phyloP scores from a whole-genome alignment of 2,329 filamentous ascomycete genomes.

The Fusarium tanahbumbuense region DNA sequence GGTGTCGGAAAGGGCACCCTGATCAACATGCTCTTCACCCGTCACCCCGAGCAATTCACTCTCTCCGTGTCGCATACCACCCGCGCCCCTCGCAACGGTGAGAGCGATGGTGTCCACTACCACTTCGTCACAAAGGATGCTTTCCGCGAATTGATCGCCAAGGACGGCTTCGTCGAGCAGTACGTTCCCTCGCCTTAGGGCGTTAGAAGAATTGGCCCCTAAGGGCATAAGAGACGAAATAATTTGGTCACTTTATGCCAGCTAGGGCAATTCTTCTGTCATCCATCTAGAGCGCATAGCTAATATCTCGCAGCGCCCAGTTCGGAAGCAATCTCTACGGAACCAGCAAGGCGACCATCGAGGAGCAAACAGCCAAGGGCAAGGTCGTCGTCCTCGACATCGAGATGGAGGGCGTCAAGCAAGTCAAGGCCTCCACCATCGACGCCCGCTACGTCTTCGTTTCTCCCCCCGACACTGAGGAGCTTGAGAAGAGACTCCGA shows the following conservation, averaged over 20 bases:
- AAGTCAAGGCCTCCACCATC: constrained; percentile 82
- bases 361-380: constrained; percentile 76
- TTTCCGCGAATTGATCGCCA: constrained; percentile 74
- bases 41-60: constrained; percentile 62
- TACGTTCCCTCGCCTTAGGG: not conserved
- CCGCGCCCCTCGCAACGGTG: constrained; percentile 78
- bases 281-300: not conserved
- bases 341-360: constrained; percentile 82
- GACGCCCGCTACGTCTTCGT: constrained; percentile 87
- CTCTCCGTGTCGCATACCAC: constrained; percentile 83
- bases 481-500: constrained; percentile 79
- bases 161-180: constrained; percentile 83
- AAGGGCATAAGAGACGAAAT: not conserved
- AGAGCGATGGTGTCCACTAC: constrained; percentile 83
- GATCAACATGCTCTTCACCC: constrained; percentile 75
- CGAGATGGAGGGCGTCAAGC: constrained; percentile 98
- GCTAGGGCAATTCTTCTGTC: not conserved
- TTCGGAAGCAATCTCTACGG: constrained; percentile 91
- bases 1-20: constrained; percentile 87
- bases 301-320: constrained; percentile 65
- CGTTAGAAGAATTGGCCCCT: not conserved
- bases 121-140: constrained; percentile 75
- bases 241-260: too few species aligned
- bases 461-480: constrained; percentile 79
- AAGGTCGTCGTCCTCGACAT: constrained; percentile 89